Percentiles rank a stretch among this genome's conserved stretches.
These are phyloP conservation scores for Arthromyces matolae DNA, from an alignment of 768 basidiomycete species.

Conservation along the genomic window DNA sequence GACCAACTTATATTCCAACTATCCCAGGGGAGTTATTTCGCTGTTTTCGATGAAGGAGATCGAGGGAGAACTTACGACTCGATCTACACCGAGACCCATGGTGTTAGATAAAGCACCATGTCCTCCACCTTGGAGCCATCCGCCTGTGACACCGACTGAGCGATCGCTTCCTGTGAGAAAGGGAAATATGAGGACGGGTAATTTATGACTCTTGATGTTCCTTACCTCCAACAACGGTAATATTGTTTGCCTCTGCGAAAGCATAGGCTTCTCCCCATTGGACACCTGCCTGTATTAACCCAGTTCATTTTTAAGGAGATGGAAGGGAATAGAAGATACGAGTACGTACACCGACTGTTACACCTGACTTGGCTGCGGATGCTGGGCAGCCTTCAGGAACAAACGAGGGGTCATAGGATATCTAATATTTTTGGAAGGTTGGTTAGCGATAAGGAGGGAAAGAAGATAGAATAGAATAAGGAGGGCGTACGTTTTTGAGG, in stretches of 20 bases:
- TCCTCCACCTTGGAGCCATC: conserved; percentile 45
- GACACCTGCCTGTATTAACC: conserved; percentile 37
- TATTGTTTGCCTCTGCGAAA: conserved; percentile 41
- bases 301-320: no score
- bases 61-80: conserved; percentile 31
- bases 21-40: no score
- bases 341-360: conserved; percentile 36
- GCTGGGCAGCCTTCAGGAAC: conserved; percentile 37
- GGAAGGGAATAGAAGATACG: no score
- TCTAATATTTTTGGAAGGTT: conserved; percentile 29
- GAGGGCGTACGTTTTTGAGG: conserved; percentile 35
- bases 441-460: no score
- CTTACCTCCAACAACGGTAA: conserved; percentile 42
- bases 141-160: conserved; percentile 39
- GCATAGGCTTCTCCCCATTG: conserved; percentile 41
- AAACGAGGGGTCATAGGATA: conserved; percentile 31
- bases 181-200: no score
- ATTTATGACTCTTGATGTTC: no score
- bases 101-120: conserved; percentile 41
- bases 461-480: no score
- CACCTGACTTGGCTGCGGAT: conserved; percentile 20
- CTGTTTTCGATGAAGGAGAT: not conserved
- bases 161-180: conserved; percentile 34
- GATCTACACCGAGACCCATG: conserved; percentile 44
- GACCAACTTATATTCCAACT: conserved; percentile 51